These are phyloP conservation scores for Trichophaea hybrida DNA, from an alignment of 2,329 filamentous ascomycete species.

Conservation along the genomic window DNA sequence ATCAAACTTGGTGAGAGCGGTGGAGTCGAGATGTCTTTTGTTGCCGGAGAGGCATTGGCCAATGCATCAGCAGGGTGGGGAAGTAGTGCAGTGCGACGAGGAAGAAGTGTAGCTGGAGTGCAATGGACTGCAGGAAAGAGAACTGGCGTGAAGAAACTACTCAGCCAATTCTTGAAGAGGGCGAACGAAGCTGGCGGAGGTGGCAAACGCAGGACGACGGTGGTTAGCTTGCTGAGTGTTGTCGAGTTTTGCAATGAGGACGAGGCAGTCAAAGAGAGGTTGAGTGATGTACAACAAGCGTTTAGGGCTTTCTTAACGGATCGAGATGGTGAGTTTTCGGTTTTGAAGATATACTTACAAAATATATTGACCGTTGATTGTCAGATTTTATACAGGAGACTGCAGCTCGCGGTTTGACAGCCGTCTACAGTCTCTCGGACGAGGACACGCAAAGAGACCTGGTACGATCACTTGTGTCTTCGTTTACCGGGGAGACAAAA, in stretches of 20 bases:
- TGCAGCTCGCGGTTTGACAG: slow-evolving; percentile 73
- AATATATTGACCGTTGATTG: slow-evolving; percentile 1
- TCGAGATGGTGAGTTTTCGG: slow-evolving; percentile 44
- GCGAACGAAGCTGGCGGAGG: slow-evolving; percentile 3
- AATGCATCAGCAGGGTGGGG: slow-evolving; percentile 68
- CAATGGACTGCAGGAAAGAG: slow-evolving; percentile 15
- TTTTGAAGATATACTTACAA: slow-evolving; percentile 5
- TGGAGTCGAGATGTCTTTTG: slow-evolving; percentile 76
- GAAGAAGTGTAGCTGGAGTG: slow-evolving; percentile 27
- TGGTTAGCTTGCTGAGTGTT: slow-evolving; percentile 81
- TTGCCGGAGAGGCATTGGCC: slow-evolving; percentile 75
- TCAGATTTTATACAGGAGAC: slow-evolving; percentile 78
- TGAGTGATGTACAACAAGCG: slow-evolving; percentile 67
- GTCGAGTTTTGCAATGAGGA: slow-evolving; percentile 80
- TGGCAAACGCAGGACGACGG: not conserved
- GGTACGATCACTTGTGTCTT: slow-evolving; percentile 72
- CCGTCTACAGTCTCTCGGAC: slow-evolving; percentile 90
- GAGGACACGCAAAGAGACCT: slow-evolving; percentile 64
- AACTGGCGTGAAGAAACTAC: slow-evolving; percentile 34
- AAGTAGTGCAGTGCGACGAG: slow-evolving; percentile 53
- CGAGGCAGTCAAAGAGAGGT: slow-evolving; percentile 53
- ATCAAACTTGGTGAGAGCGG: slow-evolving; percentile 71
- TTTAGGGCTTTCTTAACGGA: slow-evolving; percentile 81
- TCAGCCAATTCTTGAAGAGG: not conserved
- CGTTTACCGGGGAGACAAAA: slow-evolving; percentile 65